Base-by-base conservation (phyloP, 2,329 filamentous ascomycete genomes). In the Helotiales sp. region DNA sequence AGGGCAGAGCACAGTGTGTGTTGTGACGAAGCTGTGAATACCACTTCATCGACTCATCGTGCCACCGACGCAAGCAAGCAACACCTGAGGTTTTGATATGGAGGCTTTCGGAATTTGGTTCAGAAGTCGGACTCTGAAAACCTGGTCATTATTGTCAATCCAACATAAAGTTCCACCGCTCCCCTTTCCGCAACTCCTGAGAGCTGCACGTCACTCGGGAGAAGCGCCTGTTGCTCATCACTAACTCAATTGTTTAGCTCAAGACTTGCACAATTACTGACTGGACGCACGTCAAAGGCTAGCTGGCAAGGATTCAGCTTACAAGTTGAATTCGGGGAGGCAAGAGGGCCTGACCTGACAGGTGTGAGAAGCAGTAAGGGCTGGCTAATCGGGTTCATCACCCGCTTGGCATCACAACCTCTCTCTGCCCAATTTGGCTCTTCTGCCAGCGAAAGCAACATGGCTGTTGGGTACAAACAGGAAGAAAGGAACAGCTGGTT, bases 271-370 rank as follows among this genome's bases (percentile, higher is more conserved):
- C 20, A 54, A 57, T 57, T 57, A 15, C 28, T 57, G 30, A 57
- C 30, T 57, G 52, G 37, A 30, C 52, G 30, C 52, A 57, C 52
- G 52, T 57, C 52, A 57, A 57, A 37, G n/a, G 20, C 52, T 57
- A 32, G 52, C 52, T 40, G n/a, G 52, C 52, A 37, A 57, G 52
- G 52, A 57, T 57, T 30, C 20, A 57, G 52, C 52, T 57, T 22
- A 24, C 20, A 54, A 10, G 13, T 34, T 5, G 50, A 54, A 30
- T 13, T 54, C 17, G 28, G 28, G 49, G 49, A 52, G 49, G 24
- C n/a, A 40, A 15, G 2, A 40, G 15, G 37, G 40, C 40, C 40
- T 45, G 40, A 45, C 40, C 40, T 45, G 40, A 45, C 40, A 43
- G 37, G 37, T 40, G 13, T 45, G 49, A 30, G 20, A 28, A 28